These are phyloP conservation scores for Tolypocladium sp. DNA, from an alignment of 2,329 filamentous ascomycete species.

Conservation along the genomic window DNA sequence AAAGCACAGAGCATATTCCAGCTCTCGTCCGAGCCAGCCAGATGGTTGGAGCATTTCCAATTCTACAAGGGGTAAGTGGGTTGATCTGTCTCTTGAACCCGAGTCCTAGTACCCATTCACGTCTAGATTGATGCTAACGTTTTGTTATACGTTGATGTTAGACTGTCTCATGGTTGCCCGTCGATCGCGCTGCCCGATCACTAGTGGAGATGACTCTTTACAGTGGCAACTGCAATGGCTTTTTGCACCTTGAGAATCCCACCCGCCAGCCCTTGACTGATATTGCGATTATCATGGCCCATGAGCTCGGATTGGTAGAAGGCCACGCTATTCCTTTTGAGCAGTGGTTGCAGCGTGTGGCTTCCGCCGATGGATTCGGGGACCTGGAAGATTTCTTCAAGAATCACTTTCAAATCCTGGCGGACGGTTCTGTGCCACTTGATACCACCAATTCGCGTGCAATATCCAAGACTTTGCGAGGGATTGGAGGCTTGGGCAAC, in stretches of 20 bases:
- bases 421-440: slow-evolving; percentile 8
- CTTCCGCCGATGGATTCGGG: slow-evolving; percentile 1
- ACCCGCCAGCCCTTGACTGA: slow-evolving; percentile 8
- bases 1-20: slow-evolving; percentile 32
- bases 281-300: slow-evolving; percentile 8
- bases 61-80: slow-evolving; percentile 7
- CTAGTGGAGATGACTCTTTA: slow-evolving; percentile 2
- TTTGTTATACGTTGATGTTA: neutral
- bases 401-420: slow-evolving; percentile 10
- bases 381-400: slow-evolving; percentile 11
- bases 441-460: slow-evolving; percentile 8
- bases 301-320: slow-evolving; percentile 6
- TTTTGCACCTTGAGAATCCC: slow-evolving; percentile 13
- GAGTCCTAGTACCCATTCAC: too few species aligned
- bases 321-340: slow-evolving; percentile 1
- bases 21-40: slow-evolving; percentile 33
- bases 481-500: slow-evolving; percentile 4
- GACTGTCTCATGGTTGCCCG: slow-evolving; percentile 11
- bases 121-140: too few species aligned
- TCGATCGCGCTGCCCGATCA: slow-evolving; percentile 9
- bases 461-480: slow-evolving; percentile 5
- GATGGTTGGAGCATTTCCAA: slow-evolving; percentile 12
- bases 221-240: neutral
- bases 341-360: slow-evolving; percentile 9
- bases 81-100: too few species aligned